Percentiles rank a stretch among this genome's conserved stretches.
Conservation (phyloP, 1,139 yeast genomes). For the Blastobotrys illinoisensis region DNA sequence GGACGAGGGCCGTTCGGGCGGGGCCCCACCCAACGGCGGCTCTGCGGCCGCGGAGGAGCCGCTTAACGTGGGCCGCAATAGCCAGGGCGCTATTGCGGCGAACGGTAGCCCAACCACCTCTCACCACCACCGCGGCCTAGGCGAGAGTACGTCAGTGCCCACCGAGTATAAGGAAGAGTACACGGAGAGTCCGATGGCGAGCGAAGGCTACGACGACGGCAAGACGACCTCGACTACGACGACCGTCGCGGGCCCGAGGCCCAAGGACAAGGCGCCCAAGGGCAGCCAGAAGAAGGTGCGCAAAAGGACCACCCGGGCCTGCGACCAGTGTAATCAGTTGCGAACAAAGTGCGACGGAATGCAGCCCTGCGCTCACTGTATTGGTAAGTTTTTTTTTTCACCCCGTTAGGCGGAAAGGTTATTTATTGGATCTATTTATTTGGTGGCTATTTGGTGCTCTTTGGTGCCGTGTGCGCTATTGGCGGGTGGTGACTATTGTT, state of each 20-base stretch:
- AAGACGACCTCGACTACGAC: neutral
- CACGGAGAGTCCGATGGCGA: neutral
- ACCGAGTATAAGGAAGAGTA: neutral
- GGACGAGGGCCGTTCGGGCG: neutral
- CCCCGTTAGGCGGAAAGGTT: no score
- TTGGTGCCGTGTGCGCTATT: no score
- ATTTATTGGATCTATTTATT: neutral
- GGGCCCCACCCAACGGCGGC: neutral
- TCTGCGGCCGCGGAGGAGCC: neutral
- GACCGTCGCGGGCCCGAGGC: neutral
- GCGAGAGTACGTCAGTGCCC: neutral
- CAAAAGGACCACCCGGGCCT: conserved; percentile 35
- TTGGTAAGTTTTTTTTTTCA: conserved; percentile 17
- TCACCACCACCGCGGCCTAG: neutral
- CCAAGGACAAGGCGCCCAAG: neutral
- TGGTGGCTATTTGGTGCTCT: neutral
- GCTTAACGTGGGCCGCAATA: neutral
- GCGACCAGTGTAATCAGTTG: conserved; percentile 39
- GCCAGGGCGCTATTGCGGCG: neutral
- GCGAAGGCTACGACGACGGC: neutral
- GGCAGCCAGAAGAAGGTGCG: conserved; percentile 5
- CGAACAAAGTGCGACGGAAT: conserved; percentile 40
- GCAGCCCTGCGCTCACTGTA: conserved; percentile 37
- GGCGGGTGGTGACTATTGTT: no score
- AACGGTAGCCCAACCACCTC: neutral